phyloP scores from a whole-genome alignment of 108 stramenopile species.

The Parietichytrium sp. region DNA sequence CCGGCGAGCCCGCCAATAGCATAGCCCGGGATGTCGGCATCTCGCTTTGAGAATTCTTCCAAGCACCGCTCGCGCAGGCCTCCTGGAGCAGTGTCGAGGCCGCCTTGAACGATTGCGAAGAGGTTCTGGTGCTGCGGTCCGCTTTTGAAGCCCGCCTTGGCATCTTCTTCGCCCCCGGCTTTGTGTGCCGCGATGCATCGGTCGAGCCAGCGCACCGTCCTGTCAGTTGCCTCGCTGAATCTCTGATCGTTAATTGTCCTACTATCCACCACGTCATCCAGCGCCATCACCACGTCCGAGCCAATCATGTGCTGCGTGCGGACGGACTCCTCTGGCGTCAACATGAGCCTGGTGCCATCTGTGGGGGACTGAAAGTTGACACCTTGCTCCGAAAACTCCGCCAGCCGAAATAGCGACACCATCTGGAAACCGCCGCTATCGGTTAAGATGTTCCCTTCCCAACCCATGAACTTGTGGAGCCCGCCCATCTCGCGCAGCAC shows the following conservation, averaged over 20 bases:
- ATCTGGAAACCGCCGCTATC: slow-evolving; percentile 98
- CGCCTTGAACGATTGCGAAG: slow-evolving; percentile 94
- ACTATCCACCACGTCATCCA: slow-evolving; percentile 89
- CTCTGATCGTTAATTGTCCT: slow-evolving; percentile 68
- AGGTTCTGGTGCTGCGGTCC: slow-evolving; percentile 72
- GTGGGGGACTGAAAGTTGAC: slow-evolving; percentile 86
- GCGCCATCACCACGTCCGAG: slow-evolving; percentile 93
- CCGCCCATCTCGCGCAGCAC: slow-evolving; percentile 68
- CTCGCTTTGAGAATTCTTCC: slow-evolving; percentile 77
- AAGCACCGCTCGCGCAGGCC: slow-evolving; percentile 88
- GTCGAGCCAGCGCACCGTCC: slow-evolving; percentile 92
- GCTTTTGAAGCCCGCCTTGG: neutral
- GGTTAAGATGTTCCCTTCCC: slow-evolving; percentile 74
- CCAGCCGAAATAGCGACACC: slow-evolving; percentile 86
- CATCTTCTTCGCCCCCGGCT: slow-evolving; percentile 38
- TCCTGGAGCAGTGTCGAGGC: slow-evolving; percentile 79
- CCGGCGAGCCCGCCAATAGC: slow-evolving; percentile 96
- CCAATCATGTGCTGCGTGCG: slow-evolving; percentile 87
- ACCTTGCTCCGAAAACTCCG: slow-evolving; percentile 90
- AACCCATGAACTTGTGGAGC: slow-evolving; percentile 86
- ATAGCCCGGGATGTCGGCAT: slow-evolving; percentile 80
- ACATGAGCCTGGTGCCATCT: slow-evolving; percentile 69
- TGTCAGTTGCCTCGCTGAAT: slow-evolving; percentile 79
- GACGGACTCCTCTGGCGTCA: slow-evolving; percentile 92
- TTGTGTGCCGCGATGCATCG: slow-evolving; percentile 83